These are phyloP conservation scores for Westerdykella ornata DNA, from an alignment of 2,329 filamentous ascomycete species.

Conservation along the genomic window DNA sequence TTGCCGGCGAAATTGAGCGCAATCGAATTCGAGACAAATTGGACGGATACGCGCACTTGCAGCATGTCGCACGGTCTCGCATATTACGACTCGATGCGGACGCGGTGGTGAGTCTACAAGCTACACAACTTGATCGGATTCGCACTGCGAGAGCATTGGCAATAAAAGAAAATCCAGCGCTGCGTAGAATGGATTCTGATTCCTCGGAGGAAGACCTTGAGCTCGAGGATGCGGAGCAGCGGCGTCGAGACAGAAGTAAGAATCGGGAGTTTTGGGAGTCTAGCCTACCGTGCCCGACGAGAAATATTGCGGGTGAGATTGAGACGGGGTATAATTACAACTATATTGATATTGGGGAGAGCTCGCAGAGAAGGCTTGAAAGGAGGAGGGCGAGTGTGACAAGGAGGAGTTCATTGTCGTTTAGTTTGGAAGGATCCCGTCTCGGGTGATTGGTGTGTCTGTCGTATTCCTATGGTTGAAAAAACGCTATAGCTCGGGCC, in stretches of 20 bases:
- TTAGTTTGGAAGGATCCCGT: no score
- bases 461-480: no score
- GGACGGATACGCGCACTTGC: not conserved
- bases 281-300: conserved; percentile 11
- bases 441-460: no score
- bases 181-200: not conserved
- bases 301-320: not conserved
- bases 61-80: no score
- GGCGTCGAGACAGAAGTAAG: conserved; percentile 6
- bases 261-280: conserved; percentile 18
- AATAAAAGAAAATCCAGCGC: not conserved
- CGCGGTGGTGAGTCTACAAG: no score
- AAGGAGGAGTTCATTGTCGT: no score
- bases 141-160: not conserved
- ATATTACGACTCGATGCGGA: no score
- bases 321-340: conserved; percentile 4
- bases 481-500: no score
- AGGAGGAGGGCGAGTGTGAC: no score
- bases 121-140: no score
- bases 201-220: conserved; percentile 5
- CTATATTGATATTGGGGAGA: conserved; percentile 7
- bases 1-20: conserved; percentile 10
- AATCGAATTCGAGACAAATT: conserved; percentile 4
- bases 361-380: not conserved
- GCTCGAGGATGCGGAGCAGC: conserved; percentile 3